A percentile compares a stretch with the other conserved stretches of the same genome.
Conservation (phyloP, 2,329 filamentous ascomycete genomes). For the Biscogniauxia sp. region DNA sequence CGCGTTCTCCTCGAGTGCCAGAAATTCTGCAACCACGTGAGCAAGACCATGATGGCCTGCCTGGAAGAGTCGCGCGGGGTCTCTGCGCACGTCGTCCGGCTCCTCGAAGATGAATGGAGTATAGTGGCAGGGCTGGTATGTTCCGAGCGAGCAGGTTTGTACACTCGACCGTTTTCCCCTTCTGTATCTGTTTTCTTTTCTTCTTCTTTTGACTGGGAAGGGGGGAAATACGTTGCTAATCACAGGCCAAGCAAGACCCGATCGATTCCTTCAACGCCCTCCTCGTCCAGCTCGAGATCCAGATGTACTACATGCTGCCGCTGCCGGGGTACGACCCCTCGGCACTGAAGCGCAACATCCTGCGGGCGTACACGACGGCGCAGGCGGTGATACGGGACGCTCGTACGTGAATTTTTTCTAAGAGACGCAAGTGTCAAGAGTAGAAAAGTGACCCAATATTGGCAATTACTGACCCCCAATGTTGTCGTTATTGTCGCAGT, state of each 20-base stretch:
- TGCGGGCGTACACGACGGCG: constrained; percentile 48
- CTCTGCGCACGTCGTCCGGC: constrained; percentile 43
- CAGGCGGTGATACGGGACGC: constrained; percentile 43
- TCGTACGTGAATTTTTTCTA: too few relatives aligned
- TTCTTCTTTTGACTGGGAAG: neutral
- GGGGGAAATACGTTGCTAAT: constrained; percentile 10
- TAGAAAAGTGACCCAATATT: too few relatives aligned
- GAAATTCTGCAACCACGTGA: constrained; percentile 49
- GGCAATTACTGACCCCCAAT: too few relatives aligned
- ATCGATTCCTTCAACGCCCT: constrained; percentile 48
- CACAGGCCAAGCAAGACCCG: constrained; percentile 32
- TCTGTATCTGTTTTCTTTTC: neutral
- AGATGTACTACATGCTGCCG: constrained; percentile 51
- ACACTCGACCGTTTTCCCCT: neutral
- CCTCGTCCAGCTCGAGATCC: constrained; percentile 51
- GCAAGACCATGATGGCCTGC: constrained; percentile 46
- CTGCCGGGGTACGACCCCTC: constrained; percentile 38
- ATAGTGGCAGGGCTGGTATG: constrained; percentile 45
- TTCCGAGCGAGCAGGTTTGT: constrained; percentile 45
- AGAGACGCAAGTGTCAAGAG: too few relatives aligned
- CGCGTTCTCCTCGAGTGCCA: constrained; percentile 48
- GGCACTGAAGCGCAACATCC: constrained; percentile 42
- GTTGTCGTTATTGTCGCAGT: too few relatives aligned
- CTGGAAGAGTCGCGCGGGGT: constrained; percentile 47
- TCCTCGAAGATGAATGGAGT: constrained; percentile 53